Base-by-base conservation (phyloP, 176 grass and related monocot genomes). In the Bolboschoenus planiculmis region DNA sequence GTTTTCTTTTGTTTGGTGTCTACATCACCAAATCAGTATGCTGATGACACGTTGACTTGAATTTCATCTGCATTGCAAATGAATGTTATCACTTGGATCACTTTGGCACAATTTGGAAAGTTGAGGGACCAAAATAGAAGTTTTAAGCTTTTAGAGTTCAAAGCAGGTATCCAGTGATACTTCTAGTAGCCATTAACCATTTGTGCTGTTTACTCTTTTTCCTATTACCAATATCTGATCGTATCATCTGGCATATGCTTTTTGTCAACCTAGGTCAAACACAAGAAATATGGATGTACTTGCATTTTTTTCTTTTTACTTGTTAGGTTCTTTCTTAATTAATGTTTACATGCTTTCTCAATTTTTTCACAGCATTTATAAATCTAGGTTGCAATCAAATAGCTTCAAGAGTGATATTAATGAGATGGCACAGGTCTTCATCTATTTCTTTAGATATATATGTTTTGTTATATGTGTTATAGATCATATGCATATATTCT, bases 351-450 rank as follows among this genome's bases (percentile, higher is more conserved):
- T 72, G 83, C 78, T 90, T 59, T 83, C 68, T 87, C 62, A 60
- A 21, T 21, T 33, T 27, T 83, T 58, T 85, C 78, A 70, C 91
- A 98, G 96, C 80, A 91, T 95, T 79, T 95, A 98, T 73, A 95
- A 90, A 93, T 84, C 89, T 39, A 84, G 79, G 39, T 78, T 88
- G 72, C 89, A 95, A 85, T 93, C 87, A 56, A 88, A 91, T 84
- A 91, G 84, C 80, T 92, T 88, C n/a, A 88, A 93, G 81, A 92
- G 87, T 73, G 89, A 95, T 57, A 80, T 95, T 39, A 93, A 98
- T 79, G 92, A 95, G 88, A 93, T 98, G 86, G 92, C 92, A 76
- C 96, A 98, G 92, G 96, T 87, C 77, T 86, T 75, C 82, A 26
- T 58, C 35, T 81, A 59, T 81, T 53, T 88, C 34, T 26, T 31